Conservation (phyloP, 371 early-diverging fungal genomes). For the Sporodiniella umbellata region DNA sequence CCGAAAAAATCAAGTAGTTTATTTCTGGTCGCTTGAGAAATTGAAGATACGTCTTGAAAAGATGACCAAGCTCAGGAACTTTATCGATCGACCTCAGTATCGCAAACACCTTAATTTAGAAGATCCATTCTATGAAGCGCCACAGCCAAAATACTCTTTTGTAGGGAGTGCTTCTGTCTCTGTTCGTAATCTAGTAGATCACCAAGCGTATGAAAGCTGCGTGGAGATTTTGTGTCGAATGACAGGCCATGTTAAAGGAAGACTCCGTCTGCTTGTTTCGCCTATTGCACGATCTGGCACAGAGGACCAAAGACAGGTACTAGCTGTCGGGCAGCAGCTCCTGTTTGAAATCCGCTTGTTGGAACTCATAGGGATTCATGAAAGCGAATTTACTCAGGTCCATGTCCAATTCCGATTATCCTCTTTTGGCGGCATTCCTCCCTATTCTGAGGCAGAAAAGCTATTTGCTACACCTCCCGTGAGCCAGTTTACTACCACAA, state of each 20-base stretch:
- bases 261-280: constrained; percentile 34
- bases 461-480: constrained; percentile 62
- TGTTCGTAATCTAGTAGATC: constrained; percentile 49
- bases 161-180: constrained; percentile 62
- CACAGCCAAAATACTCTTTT: constrained; percentile 64
- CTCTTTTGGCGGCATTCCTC: constrained; percentile 44
- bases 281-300: constrained; percentile 31
- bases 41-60: constrained; percentile 62
- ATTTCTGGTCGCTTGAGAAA: constrained; percentile 72
- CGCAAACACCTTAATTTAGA: constrained; percentile 69
- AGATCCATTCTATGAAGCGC: constrained; percentile 72
- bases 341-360: constrained; percentile 67
- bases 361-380: constrained; percentile 62
- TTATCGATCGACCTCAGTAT: constrained; percentile 67
- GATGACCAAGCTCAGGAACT: constrained; percentile 77
- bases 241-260: constrained; percentile 52
- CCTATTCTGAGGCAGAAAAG: constrained; percentile 38
- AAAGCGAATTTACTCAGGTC: constrained; percentile 65
- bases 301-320: background rate
- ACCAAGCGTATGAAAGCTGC: constrained; percentile 45
- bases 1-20: constrained; percentile 61
- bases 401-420: constrained; percentile 73
- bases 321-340: constrained; percentile 43
- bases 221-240: constrained; percentile 60
- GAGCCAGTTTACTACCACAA: constrained; percentile 46